These are phyloP conservation scores for Annulohypoxylon maeteangense DNA, from an alignment of 495 filamentous ascomycete genomes.

Conservation along the genomic window DNA sequence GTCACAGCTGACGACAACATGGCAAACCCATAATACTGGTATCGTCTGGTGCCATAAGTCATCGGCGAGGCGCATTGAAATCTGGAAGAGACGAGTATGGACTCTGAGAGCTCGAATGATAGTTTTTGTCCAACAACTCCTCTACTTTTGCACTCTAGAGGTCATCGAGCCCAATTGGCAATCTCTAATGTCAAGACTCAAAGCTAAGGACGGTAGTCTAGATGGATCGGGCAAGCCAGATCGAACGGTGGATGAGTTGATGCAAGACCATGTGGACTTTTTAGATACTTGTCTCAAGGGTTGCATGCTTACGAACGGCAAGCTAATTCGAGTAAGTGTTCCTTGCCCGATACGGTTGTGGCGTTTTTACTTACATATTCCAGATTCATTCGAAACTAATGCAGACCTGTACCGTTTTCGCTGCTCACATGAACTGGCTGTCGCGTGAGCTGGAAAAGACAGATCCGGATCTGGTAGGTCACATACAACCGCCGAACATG, in stretches of 20 bases:
- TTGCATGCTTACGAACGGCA: slow-evolving; percentile 98
- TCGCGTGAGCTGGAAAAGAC: slow-evolving; percentile 79
- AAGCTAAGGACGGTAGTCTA: slow-evolving; percentile 63
- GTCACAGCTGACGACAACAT: slow-evolving; percentile 80
- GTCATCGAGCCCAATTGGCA: slow-evolving; percentile 99
- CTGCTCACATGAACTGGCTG: slow-evolving; percentile 82
- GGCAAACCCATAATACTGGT: slow-evolving; percentile 89
- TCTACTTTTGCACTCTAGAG: slow-evolving; percentile 96
- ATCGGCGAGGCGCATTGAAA: slow-evolving; percentile 77
- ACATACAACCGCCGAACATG: slow-evolving; percentile 62
- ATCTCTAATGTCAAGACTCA: slow-evolving; percentile 84
- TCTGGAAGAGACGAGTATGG: slow-evolving; percentile 94
- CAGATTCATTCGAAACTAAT: slow-evolving; percentile 97
- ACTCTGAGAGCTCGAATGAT: slow-evolving; percentile 93
- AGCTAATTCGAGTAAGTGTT: slow-evolving; percentile 80
- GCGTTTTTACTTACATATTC: slow-evolving; percentile 34
- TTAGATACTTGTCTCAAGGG: slow-evolving; percentile 97
- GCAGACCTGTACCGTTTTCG: slow-evolving; percentile 91
- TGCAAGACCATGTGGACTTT: slow-evolving; percentile 99
- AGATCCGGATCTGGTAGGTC: slow-evolving; percentile 75
- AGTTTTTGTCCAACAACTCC: slow-evolving; percentile 92
- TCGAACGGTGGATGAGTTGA: slow-evolving; percentile 93
- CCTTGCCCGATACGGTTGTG: slow-evolving; percentile 9
- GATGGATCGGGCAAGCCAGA: slow-evolving; percentile 65
- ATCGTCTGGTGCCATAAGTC: slow-evolving; percentile 86